Evolutionary conservation across 495 filamentous ascomycete species (phyloP).

Genomic region (Tuber melanosporum): DNA sequence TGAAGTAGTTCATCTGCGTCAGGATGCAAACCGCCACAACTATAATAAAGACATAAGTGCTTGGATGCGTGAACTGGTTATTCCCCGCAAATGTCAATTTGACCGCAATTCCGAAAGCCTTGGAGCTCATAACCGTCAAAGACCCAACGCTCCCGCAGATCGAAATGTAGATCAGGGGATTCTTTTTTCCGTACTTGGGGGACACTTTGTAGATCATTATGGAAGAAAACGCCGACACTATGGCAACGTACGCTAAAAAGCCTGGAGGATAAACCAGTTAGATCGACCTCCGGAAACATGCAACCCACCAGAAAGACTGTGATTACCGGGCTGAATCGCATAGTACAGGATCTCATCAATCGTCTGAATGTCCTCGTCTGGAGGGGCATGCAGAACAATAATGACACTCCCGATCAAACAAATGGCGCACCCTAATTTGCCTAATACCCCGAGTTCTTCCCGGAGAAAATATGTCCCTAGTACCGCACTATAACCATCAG

Average conservation of each 20-base stretch:
- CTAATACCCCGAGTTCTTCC: slow-evolving; percentile 78
- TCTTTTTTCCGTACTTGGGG: slow-evolving; percentile 82
- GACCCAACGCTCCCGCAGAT: slow-evolving; percentile 97
- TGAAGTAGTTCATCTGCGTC: slow-evolving; percentile 99
- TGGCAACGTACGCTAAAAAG: slow-evolving; percentile 74
- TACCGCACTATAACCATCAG: slow-evolving; percentile 55
- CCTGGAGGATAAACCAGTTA: slow-evolving; percentile 51
- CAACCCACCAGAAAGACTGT: slow-evolving; percentile 1
- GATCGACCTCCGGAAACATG: slow-evolving; percentile 6
- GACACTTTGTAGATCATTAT: slow-evolving; percentile 95
- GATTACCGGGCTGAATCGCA: slow-evolving; percentile 77
- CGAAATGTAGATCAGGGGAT: slow-evolving; percentile 89
- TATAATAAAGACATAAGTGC: slow-evolving; percentile 94
- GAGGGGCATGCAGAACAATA: slow-evolving; percentile 93
- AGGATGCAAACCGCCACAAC: slow-evolving; percentile 87
- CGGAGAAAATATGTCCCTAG: slow-evolving; percentile 89
- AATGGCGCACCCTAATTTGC: slow-evolving; percentile 90
- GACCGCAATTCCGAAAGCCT: slow-evolving; percentile 92
- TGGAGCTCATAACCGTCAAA: slow-evolving; percentile 96
- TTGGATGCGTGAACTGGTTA: slow-evolving; percentile 89
- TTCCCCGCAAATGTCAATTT: slow-evolving; percentile 85
- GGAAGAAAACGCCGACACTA: slow-evolving; percentile 70
- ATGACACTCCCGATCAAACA: slow-evolving; percentile 94
- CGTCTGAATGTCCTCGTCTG: slow-evolving; percentile 78
- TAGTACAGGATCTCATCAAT: slow-evolving; percentile 83